A percentile compares a stretch with the other conserved stretches of the same genome.
Conservation (phyloP, 2,329 filamentous ascomycete genomes). For the Aspergillus fructus region DNA sequence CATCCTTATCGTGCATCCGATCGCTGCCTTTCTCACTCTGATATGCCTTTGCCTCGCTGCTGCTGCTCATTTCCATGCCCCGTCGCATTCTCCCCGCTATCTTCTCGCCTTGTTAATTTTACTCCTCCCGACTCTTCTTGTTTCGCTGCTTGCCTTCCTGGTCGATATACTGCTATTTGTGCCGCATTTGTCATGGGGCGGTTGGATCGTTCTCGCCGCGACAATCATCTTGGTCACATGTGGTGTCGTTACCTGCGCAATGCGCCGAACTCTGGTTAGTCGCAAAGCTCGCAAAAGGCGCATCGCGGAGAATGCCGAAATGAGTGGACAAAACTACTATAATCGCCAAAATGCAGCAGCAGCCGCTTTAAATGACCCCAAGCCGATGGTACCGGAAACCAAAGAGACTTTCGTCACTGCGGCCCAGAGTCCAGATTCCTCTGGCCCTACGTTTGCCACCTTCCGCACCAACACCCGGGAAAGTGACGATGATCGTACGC, state of each 20-base stretch:
- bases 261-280: slow-evolving; percentile 87
- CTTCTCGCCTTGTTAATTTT: slow-evolving; percentile 83
- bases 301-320: slow-evolving; percentile 91
- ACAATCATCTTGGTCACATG: slow-evolving; percentile 81
- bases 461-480: slow-evolving; percentile 35
- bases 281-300: slow-evolving; percentile 90
- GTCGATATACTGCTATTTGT: slow-evolving; percentile 94
- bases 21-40: slow-evolving; percentile 82
- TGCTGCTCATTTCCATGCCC: slow-evolving; percentile 79
- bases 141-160: slow-evolving; percentile 82
- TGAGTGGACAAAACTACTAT: slow-evolving; percentile 94
- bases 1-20: slow-evolving; percentile 87
- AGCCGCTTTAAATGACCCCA: slow-evolving; percentile 20
- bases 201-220: slow-evolving; percentile 86
- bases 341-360: slow-evolving; percentile 54
- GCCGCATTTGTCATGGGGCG: slow-evolving; percentile 89
- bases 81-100: slow-evolving; percentile 86
- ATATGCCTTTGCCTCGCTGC: slow-evolving; percentile 78
- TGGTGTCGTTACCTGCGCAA: slow-evolving; percentile 85
- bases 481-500: slow-evolving; percentile 43
- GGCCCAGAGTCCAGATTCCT: slow-evolving; percentile 53
- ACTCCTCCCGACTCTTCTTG: slow-evolving; percentile 77
- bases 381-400: slow-evolving; percentile 48
- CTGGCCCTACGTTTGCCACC: slow-evolving; percentile 49
- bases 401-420: slow-evolving; percentile 57